A percentile compares a stretch with the other conserved stretches of the same genome.
phyloP scores from a whole-genome alignment of 2,329 filamentous ascomycete genomes.

The Hyphodiscus sp. region DNA sequence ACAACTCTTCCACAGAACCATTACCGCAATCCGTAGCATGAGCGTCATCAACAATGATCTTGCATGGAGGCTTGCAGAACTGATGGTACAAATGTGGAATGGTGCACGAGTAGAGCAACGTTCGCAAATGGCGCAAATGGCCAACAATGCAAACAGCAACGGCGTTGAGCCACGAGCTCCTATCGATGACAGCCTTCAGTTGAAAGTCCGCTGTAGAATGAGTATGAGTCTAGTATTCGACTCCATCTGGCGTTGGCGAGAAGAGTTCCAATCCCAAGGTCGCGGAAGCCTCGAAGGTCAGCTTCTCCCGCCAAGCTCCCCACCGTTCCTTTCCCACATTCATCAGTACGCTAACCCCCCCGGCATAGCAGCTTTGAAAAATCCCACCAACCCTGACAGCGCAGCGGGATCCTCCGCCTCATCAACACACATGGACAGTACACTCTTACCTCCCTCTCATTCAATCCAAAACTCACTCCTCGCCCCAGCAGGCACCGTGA shows the following conservation, averaged over 20 bases:
- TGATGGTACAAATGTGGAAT: conserved; percentile 87
- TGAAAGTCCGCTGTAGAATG: conserved; percentile 77
- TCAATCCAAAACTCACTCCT: conserved; percentile 23
- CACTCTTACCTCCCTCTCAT: conserved; percentile 40
- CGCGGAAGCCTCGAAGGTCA: conserved; percentile 66
- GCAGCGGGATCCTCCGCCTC: conserved; percentile 65
- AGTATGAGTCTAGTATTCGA: conserved; percentile 83
- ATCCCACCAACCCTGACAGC: conserved; percentile 80
- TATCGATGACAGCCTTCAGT: conserved; percentile 64
- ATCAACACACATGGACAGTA: conserved; percentile 57
- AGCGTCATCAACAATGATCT: conserved; percentile 75
- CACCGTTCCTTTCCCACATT: no score
- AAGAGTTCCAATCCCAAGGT: conserved; percentile 68
- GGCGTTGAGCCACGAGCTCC: conserved; percentile 30
- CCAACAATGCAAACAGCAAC: conserved; percentile 24
- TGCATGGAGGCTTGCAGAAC: conserved; percentile 70
- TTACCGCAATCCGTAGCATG: conserved; percentile 63
- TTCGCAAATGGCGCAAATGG: conserved; percentile 36
- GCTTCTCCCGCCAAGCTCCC: conserved; percentile 24
- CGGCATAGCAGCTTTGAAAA: conserved; percentile 61
- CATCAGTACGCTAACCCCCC: conserved; percentile 13
- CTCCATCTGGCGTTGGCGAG: conserved; percentile 79
- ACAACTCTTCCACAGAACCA: conserved; percentile 63
- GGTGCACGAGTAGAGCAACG: conserved; percentile 35
- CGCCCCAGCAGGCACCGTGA: conserved; percentile 16